Conservation (phyloP, 129 eudicot genomes). For the Flaveria bidentis region DNA sequence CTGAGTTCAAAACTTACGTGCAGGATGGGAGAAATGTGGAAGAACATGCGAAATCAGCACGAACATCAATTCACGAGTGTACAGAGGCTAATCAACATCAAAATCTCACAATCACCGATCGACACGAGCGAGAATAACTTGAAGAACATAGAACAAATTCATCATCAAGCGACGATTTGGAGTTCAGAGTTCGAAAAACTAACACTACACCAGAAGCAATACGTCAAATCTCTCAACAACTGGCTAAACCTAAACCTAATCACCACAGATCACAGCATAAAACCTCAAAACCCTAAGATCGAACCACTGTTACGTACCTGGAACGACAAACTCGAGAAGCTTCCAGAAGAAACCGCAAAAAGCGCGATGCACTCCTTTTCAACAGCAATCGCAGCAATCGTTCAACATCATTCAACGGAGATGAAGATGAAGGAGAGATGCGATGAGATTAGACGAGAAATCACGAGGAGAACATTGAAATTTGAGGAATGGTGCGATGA, state of each 20-base stretch:
- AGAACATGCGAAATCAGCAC: conserved; percentile 53
- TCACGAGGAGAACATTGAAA: conserved; percentile 39
- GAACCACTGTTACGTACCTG: conserved; percentile 53
- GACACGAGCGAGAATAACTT: conserved; percentile 57
- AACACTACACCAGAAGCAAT: conserved; percentile 51
- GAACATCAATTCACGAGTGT: conserved; percentile 49
- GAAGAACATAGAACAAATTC: conserved; percentile 49
- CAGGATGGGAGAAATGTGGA: conserved; percentile 89
- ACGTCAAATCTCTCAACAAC: conserved; percentile 47
- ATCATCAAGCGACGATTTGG: conserved; percentile 58
- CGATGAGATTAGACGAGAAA: conserved; percentile 57
- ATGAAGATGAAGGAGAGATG: conserved; percentile 48
- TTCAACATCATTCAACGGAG: conserved; percentile 57
- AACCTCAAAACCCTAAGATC: conserved; percentile 54
- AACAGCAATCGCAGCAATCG: conserved; percentile 40
- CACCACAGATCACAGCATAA: conserved; percentile 52
- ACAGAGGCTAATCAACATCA: conserved; percentile 36
- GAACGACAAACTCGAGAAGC: conserved; percentile 64
- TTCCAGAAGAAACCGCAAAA: conserved; percentile 62
- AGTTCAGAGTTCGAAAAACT: conserved; percentile 54
- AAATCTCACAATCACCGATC: conserved; percentile 42
- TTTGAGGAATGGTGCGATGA: conserved; percentile 67
- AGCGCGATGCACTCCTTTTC: conserved; percentile 53
- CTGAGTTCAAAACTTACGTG: conserved; percentile 3
- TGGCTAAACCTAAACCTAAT: conserved; percentile 69